Conservation (phyloP, 805 yeast genomes). For the Kodamaea jinghongensis region DNA sequence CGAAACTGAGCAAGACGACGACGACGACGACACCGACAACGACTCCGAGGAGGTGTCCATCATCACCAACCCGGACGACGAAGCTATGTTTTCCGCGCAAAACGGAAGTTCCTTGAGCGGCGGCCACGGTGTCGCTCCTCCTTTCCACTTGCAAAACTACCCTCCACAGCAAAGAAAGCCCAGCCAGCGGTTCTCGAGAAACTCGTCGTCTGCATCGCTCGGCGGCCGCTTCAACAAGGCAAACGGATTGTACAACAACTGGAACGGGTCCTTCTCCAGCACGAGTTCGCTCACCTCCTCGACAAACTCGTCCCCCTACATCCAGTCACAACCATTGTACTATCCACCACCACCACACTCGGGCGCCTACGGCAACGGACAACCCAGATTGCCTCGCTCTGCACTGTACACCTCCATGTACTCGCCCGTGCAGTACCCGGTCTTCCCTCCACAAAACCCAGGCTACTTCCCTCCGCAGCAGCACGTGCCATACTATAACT, state of each 20-base stretch:
- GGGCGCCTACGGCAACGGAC: conserved; percentile 4
- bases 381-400: conserved; percentile 5
- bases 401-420: conserved; percentile 12
- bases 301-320: conserved; percentile 1
- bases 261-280: background rate
- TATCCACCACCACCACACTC: background rate
- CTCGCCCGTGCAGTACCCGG: conserved; percentile 6
- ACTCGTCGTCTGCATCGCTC: conserved; percentile 79
- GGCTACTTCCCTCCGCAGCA: conserved; percentile 13
- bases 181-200: conserved; percentile 77
- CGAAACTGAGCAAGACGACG: background rate
- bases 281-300: conserved; percentile 1
- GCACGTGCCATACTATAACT: conserved; percentile 6
- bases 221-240: background rate
- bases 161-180: conserved; percentile 75
- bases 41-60: conserved; percentile 11
- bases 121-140: conserved; percentile 2
- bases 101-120: conserved; percentile 6
- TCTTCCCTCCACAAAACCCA: conserved; percentile 9
- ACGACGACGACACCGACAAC: conserved; percentile 5
- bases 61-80: conserved; percentile 11
- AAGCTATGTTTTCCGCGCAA: conserved; percentile 7
- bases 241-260: background rate
- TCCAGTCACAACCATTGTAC: conserved; percentile 1
- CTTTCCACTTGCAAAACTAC: conserved; percentile 62